Base-by-base conservation (phyloP, 2,329 filamentous ascomycete species). In the Penicillium concentricum region DNA sequence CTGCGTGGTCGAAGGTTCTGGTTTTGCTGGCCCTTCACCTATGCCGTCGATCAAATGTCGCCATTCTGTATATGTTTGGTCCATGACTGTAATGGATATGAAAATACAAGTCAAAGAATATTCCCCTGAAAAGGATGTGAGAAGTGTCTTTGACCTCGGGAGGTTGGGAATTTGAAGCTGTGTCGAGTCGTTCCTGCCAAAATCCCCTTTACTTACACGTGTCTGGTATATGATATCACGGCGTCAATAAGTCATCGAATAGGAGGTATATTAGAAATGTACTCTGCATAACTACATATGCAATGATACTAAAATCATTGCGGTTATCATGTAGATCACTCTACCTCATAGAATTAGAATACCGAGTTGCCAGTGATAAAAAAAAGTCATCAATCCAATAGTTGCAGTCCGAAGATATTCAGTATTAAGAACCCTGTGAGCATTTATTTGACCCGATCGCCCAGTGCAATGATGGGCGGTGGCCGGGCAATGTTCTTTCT, bases 401-500 rank as follows among this genome's bases (percentile, higher is more conserved):
- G 12, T 35, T 16, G 8, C 18, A 20, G 20, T 20, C 13, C 18
- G 22, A 51, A 35, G 38, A 30, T 18, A 44, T 18, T 9, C 16
- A 35, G 38, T 7, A 22, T 4, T 13, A 22, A 8, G 13, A 26
- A 24, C 16, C 35, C 7, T 7, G 3, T 18, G 15, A 10, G 2
- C 10, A 15, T 15, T 35, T 44, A 51, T 5, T 15, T 35, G 38
- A 51, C 51, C 35, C 60, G 41, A 3, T 63, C 58, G 0, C 61
- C 58, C 3, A 61, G 61, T 5, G 65, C 65, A 32, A 68, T 68
- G 15, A 68, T 67, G 2, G 61, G 41, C 1, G 64, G 64, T 5
- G 66, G 66, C 41, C 56, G 56, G 22, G 58, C 67, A 7, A 77
- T 75, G 9, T 75, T 67, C 65, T 81, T 75, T 37, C 79, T 74